A percentile compares a stretch with the other conserved stretches of the same genome.
Conservation (phyloP, 1,284 basidiomycete species). For the Cystobasidium sp. region DNA sequence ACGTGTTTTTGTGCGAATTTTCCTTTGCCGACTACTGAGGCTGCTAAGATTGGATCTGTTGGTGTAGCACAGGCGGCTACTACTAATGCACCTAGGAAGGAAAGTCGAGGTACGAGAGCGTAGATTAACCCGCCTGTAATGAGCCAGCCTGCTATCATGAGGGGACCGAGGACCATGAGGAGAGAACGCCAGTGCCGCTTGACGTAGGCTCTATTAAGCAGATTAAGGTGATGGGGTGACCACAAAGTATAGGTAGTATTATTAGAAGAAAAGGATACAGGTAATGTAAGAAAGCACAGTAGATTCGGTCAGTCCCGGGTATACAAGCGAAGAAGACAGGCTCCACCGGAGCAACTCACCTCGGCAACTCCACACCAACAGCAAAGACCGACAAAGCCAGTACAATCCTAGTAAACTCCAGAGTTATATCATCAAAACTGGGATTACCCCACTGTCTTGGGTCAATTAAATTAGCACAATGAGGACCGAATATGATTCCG, state of each 20-base stretch:
- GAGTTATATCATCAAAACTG: constrained; percentile 56
- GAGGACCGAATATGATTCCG: constrained; percentile 88
- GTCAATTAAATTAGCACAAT: constrained; percentile 82
- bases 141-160: constrained; percentile 54
- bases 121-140: constrained; percentile 69
- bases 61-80: constrained; percentile 94
- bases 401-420: constrained; percentile 91
- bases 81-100: constrained; percentile 82
- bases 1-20: constrained; percentile 99
- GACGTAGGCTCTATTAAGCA: constrained; percentile 48
- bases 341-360: constrained; percentile 52
- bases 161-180: constrained; percentile 55
- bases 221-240: too few species aligned
- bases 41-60: constrained; percentile 76
- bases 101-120: constrained; percentile 81
- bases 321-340: too few species aligned
- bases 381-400: constrained; percentile 97
- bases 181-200: constrained; percentile 55
- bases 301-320: too few species aligned
- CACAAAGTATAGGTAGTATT: too few species aligned
- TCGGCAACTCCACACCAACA: constrained; percentile 88
- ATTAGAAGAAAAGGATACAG: constrained; percentile 47
- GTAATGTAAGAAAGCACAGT: constrained; percentile 33
- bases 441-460: constrained; percentile 77
- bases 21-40: constrained; percentile 77